Conservation (phyloP, 2,329 filamentous ascomycete species). For the Dendryphion nanum region DNA sequence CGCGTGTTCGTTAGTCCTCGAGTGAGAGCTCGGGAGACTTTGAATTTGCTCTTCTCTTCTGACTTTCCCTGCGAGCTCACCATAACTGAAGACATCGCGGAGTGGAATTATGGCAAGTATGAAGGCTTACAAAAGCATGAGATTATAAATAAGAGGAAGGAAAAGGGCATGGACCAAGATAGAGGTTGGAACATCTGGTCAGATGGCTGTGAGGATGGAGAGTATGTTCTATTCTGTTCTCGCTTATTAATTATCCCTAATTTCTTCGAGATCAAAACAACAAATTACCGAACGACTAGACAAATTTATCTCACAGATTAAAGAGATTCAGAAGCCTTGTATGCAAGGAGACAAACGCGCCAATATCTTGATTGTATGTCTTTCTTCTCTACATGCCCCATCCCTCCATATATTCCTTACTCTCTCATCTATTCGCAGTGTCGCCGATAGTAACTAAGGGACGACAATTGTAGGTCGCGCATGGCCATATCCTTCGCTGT, state of each 20-base stretch:
- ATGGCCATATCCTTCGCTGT: conserved; percentile 80
- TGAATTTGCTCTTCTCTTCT: conserved; percentile 48
- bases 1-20: conserved; percentile 53
- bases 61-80: conserved; percentile 49
- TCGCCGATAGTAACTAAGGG: not conserved
- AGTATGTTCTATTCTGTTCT: conserved; percentile 43
- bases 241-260: not conserved
- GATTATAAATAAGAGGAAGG: conserved; percentile 59
- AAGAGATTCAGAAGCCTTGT: conserved; percentile 54
- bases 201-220: conserved; percentile 83
- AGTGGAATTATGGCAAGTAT: conserved; percentile 88
- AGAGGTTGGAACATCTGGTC: conserved; percentile 79
- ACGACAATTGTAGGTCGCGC: conserved; percentile 58
- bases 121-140: conserved; percentile 74
- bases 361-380: conserved; percentile 61
- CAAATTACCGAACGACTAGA: conserved; percentile 74
- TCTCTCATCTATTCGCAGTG: not conserved
- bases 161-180: conserved; percentile 56
- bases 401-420: not conserved
- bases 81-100: conserved; percentile 70
- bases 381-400: not conserved
- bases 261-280: conserved; percentile 50
- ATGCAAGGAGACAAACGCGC: conserved; percentile 47
- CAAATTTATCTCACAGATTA: conserved; percentile 68
- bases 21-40: conserved; percentile 49